Base-by-base conservation (phyloP, 108 stramenopile genomes). In the Cylindrotheca closterium region DNA sequence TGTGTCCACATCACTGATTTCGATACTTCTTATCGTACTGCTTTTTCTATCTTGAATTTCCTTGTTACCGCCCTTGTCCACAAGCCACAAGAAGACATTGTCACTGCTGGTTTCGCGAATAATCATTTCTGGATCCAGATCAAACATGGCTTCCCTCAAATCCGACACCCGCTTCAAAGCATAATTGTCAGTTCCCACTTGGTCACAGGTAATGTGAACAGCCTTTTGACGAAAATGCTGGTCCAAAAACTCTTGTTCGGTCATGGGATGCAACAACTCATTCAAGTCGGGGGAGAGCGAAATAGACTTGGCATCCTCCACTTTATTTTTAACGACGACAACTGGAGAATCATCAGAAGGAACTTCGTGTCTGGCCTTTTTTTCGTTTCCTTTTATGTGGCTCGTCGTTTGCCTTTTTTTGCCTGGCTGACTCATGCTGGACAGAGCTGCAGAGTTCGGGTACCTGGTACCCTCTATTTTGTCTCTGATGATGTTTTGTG, bases 71-170 rank as follows among this genome's bases (percentile, higher is more conserved):
- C 55, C 28, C 28, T 57, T 57, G 27, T 4, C 12, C 46, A 1
- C 58, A 2, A 86, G 71, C 88, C 88, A 90, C 24, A 90, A 48
- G 53, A 90, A 90, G 0, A 87, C 75, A 60, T 79, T 76, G 8
- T 91, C 86, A 23, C 74, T 77, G 33, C 84, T 86, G 1, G 74
- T 75, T 64, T 93, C 84, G 50, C 63, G 64, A 33, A 93, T 74
- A 51, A 93, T 80, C 23, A 55, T 34, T 33, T 58, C 62, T 0
- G 70, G 51, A 69, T 90, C 75, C 21, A 89, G 65, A 33, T 72
- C 70, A 51, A 71, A 85, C 50, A 92, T 70, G 48, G 74, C 59
- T 18, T 86, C 28, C 45, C 61, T 37, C 10, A 67, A 2, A 4
- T 48, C 30, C 42, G 42, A 25, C 4, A 67, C 56, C 12, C 66